Conservation (phyloP, 768 basidiomycete species). For the Lactarius vividus region DNA sequence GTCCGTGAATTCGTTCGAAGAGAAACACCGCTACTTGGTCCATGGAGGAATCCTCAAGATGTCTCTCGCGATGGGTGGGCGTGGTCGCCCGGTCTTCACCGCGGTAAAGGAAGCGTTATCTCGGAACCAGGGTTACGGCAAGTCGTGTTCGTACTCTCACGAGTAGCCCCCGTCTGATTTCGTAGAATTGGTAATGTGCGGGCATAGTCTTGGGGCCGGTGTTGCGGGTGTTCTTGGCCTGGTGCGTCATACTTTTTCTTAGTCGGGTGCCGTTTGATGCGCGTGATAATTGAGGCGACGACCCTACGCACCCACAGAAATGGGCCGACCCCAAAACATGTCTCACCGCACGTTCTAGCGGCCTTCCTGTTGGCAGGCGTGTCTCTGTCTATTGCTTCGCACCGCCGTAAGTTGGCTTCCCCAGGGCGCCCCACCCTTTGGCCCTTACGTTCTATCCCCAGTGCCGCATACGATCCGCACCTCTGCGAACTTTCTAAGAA, state of each 20-base stretch:
- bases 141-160: constrained; percentile 30
- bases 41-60: constrained; percentile 81
- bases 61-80: constrained; percentile 74
- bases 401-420: constrained; percentile 56
- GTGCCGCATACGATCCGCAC: constrained; percentile 59
- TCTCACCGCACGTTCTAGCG: constrained; percentile 62
- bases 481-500: constrained; percentile 58
- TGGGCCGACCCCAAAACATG: constrained; percentile 84
- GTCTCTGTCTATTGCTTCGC: constrained; percentile 78
- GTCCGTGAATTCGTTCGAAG: constrained; percentile 25
- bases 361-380: constrained; percentile 61
- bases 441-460: constrained; percentile 30
- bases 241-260: constrained; percentile 40
- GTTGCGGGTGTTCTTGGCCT: constrained; percentile 73
- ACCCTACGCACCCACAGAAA: constrained; percentile 46
- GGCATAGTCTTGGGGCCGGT: constrained; percentile 83
- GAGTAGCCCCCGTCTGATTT: background rate
- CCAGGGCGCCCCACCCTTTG: background rate
- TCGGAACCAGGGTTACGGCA: constrained; percentile 71
- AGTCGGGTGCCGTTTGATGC: constrained; percentile 14
- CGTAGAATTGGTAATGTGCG: constrained; percentile 69
- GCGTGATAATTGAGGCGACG: constrained; percentile 1
- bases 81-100: constrained; percentile 72
- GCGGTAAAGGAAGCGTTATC: constrained; percentile 69
- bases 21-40: constrained; percentile 50